Evolutionary conservation across 208 protist species (phyloP).

Genomic region (Trypanosoma boissoni): DNA sequence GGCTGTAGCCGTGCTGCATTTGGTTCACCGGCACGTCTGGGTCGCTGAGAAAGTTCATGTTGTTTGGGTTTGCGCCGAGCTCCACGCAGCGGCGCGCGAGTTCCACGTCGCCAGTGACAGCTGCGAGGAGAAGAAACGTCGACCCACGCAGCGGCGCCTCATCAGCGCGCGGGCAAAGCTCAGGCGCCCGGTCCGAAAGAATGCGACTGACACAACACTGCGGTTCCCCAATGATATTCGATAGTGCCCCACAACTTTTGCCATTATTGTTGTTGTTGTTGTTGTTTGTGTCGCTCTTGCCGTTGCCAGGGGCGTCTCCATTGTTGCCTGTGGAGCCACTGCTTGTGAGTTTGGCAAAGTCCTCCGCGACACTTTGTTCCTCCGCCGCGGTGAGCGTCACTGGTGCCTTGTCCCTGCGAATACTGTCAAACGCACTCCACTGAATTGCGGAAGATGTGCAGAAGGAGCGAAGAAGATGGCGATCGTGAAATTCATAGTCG

Average conservation of each 20-base stretch:
- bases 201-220: slow-evolving; percentile 76
- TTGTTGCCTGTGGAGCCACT: neutral
- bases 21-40: slow-evolving; percentile 48
- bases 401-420: slow-evolving; percentile 49
- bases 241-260: slow-evolving; percentile 15
- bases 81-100: slow-evolving; percentile 69
- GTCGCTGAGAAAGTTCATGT: slow-evolving; percentile 75
- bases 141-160: slow-evolving; percentile 48
- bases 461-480: slow-evolving; percentile 60
- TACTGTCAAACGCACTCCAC: slow-evolving; percentile 66
- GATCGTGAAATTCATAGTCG: slow-evolving; percentile 37
- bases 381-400: slow-evolving; percentile 52
- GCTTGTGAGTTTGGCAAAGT: slow-evolving; percentile 55
- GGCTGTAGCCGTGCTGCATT: slow-evolving; percentile 88
- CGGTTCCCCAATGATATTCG: slow-evolving; percentile 55
- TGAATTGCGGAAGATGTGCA: slow-evolving; percentile 73
- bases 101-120: slow-evolving; percentile 68
- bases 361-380: slow-evolving; percentile 59
- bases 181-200: slow-evolving; percentile 66
- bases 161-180: slow-evolving; percentile 35
- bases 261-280: slow-evolving; percentile 1
- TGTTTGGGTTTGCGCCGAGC: slow-evolving; percentile 82
- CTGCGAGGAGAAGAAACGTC: slow-evolving; percentile 75
- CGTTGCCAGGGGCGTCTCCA: slow-evolving; percentile 12
- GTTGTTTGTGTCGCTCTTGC: slow-evolving; percentile 6